A percentile compares a stretch with the other conserved stretches of the same genome.
Evolutionary conservation across 2,329 filamentous ascomycete species (phyloP).

Genomic region (Nothophoma quercina): DNA sequence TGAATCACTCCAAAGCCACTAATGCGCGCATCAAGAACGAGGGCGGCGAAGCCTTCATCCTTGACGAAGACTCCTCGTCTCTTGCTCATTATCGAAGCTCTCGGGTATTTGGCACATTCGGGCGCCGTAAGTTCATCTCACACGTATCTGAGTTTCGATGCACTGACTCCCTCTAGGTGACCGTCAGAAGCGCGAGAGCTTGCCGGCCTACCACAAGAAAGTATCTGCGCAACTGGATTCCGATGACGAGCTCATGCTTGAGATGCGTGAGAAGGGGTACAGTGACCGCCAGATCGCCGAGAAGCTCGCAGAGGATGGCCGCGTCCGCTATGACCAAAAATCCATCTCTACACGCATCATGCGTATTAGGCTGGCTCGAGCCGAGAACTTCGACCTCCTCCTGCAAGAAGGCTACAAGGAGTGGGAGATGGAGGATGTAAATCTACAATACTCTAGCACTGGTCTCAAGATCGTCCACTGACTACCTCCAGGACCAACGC

Average conservation of each 20-base stretch:
- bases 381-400: slow-evolving; percentile 53
- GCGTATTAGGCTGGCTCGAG: slow-evolving; percentile 54
- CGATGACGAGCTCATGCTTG: slow-evolving; percentile 57
- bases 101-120: slow-evolving; percentile 33
- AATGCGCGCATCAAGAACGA: slow-evolving; percentile 18
- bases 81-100: slow-evolving; percentile 14
- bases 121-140: slow-evolving; percentile 21
- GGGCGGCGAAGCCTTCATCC: slow-evolving; percentile 29
- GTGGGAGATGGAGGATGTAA: slow-evolving; percentile 60
- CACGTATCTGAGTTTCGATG: not conserved
- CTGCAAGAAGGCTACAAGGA: slow-evolving; percentile 57
- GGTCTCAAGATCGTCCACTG: not conserved
- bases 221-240: slow-evolving; percentile 54
- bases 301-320: slow-evolving; percentile 52
- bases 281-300: slow-evolving; percentile 55
- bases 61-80: slow-evolving; percentile 27
- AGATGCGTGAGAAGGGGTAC: slow-evolving; percentile 53
- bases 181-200: slow-evolving; percentile 42
- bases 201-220: slow-evolving; percentile 52
- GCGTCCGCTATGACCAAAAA: slow-evolving; percentile 55
- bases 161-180: not conserved
- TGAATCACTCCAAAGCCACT: slow-evolving; percentile 17
- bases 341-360: slow-evolving; percentile 58
- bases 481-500: slow-evolving; percentile 51
- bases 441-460: slow-evolving; percentile 9